These are phyloP conservation scores for Cryphonectria nitschkei DNA, from an alignment of 2,329 filamentous ascomycete species.

Conservation along the genomic window DNA sequence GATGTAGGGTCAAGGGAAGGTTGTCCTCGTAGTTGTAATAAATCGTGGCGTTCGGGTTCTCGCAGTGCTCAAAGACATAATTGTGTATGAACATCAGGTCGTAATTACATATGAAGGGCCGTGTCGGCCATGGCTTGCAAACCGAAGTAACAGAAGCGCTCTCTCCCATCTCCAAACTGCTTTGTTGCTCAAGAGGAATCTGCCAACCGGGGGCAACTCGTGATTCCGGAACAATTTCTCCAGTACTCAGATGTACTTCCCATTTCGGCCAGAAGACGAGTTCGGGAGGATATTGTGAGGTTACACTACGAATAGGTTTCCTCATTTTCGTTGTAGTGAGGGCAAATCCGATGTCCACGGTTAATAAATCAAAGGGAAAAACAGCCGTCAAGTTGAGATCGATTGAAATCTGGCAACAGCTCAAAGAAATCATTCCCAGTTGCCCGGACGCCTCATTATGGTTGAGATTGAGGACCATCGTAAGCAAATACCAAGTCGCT, in stretches of 20 bases:
- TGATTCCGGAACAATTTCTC: background rate
- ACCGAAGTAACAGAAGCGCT: background rate
- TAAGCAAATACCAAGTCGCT: background rate
- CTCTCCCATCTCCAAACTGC: background rate
- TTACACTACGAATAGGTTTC: background rate
- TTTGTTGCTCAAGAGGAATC: conserved; percentile 1
- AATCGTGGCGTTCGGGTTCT: conserved; percentile 9
- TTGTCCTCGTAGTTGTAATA: background rate
- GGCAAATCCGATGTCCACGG: background rate
- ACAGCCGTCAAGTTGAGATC: background rate
- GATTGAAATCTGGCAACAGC: background rate
- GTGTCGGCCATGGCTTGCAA: background rate
- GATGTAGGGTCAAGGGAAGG: background rate
- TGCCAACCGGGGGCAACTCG: background rate
- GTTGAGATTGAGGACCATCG: background rate
- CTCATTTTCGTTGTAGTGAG: background rate
- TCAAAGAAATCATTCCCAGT: background rate
- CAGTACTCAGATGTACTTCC: conserved; percentile 6
- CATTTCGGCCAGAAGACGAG: conserved; percentile 23
- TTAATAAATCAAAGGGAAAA: too few relatives aligned
- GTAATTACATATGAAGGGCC: background rate
- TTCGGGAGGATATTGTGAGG: background rate
- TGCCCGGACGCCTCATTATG: background rate
- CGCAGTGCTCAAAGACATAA: conserved; percentile 24
- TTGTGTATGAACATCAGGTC: conserved; percentile 24